Evolutionary conservation across 345 rosid genomes (phyloP).

Genomic region (Zanthoxylum bungeanum): DNA sequence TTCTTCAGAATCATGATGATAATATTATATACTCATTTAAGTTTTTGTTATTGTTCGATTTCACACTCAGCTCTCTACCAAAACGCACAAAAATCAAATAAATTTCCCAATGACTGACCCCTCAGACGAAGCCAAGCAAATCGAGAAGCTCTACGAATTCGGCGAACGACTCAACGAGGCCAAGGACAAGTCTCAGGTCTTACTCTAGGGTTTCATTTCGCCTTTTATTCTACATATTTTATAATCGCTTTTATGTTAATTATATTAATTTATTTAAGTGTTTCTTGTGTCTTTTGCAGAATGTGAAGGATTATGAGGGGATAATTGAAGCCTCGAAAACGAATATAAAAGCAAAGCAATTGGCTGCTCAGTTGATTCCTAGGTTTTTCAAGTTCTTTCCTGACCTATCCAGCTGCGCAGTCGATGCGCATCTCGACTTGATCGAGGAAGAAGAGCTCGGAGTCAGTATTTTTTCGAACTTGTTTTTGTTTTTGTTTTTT

Average conservation of each 20-base stretch:
- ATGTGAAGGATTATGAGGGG: constrained; percentile 83
- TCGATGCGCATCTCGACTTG: constrained; percentile 78
- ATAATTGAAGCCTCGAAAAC: constrained; percentile 73
- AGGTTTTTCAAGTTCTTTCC: constrained; percentile 98
- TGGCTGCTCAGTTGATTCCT: constrained; percentile 97
- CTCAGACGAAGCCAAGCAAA: constrained; percentile 65
- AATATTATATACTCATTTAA: constrained; percentile 10
- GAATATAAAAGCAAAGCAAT: constrained; percentile 81
- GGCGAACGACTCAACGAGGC: constrained; percentile 91
- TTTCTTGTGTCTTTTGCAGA: constrained; percentile 32
- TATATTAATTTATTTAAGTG: too few relatives aligned
- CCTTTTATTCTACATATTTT: not conserved
- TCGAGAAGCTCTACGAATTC: constrained; percentile 97
- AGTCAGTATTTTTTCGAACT: constrained; percentile 37
- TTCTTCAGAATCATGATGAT: not conserved
- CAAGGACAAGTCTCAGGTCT: constrained; percentile 94
- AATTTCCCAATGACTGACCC: constrained; percentile 52
- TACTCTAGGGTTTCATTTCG: constrained; percentile 24
- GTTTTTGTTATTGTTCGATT: constrained; percentile 20
- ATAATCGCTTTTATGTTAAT: not conserved
- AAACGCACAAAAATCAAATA: not conserved
- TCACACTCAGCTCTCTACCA: constrained; percentile 32
- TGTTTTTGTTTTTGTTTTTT: too few relatives aligned
- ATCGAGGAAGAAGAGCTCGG: constrained; percentile 92
- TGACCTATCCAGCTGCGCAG: constrained; percentile 56